Evolutionary conservation across 768 basidiomycete species (phyloP).

Genomic region (Terana coerulea): DNA sequence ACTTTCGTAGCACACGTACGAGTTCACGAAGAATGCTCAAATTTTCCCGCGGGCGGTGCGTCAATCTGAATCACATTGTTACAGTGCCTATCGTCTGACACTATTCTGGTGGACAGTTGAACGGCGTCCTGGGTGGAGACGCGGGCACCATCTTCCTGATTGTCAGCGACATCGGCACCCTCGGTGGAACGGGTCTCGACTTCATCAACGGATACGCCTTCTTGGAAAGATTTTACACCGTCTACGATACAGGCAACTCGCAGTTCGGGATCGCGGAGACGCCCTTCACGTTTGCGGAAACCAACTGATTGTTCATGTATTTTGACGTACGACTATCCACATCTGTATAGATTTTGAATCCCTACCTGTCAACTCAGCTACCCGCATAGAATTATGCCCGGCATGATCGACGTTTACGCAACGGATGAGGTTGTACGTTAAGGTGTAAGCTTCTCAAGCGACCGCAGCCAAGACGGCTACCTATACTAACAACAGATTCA

Average conservation of each 20-base stretch:
- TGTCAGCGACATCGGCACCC: conserved; percentile 18
- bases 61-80: too few species aligned
- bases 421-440: too few species aligned
- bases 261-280: conserved; percentile 51
- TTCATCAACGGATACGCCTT: conserved; percentile 22
- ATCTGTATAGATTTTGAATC: too few species aligned
- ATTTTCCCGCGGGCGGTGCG: conserved; percentile 57
- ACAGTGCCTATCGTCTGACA: background rate
- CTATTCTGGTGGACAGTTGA: conserved; percentile 7
- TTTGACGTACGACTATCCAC: too few species aligned
- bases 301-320: too few species aligned
- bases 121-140: conserved; percentile 22
- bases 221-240: conserved; percentile 37
- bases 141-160: conserved; percentile 19
- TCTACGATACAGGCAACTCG: conserved; percentile 46
- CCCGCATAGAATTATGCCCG: too few species aligned
- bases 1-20: conserved; percentile 21
- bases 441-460: too few species aligned
- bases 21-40: conserved; percentile 64
- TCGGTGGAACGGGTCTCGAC: conserved; percentile 21
- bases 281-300: conserved; percentile 43
- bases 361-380: too few species aligned
- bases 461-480: too few species aligned
- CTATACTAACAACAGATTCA: too few species aligned
- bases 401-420: too few species aligned